Base-by-base conservation (phyloP, 805 yeast genomes). In the Candida insectalens region DNA sequence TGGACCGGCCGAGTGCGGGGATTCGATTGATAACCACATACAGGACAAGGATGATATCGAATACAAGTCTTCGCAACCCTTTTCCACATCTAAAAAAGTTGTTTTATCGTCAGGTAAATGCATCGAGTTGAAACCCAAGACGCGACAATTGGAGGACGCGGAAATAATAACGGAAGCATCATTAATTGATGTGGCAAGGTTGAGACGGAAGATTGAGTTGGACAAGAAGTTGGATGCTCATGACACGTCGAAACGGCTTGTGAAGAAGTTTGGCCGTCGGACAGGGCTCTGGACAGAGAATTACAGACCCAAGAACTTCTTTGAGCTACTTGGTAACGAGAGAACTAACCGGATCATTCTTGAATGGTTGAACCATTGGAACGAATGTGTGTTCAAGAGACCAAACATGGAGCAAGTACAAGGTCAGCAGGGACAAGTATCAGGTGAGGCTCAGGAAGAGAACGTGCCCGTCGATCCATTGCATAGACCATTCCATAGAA, bases 241-340 rank as follows among this genome's bases (percentile, higher is more conserved):
- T 6, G 29, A 40, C 19, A 25, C 27, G 12, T 20, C 35, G 32
- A 18, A 31, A 21, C 8, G 36, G 29, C 18, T 25, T 20, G 33
- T 28, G 14, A 36, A 30, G 19, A 26, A 30, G 16, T 30, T 39
- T 4, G 16, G 28, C 12, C 19, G 20, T 8, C 13, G 10, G n/a
- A 9, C 13, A 15, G 32, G 17, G 6, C 43, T 67, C 20, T 57
- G 69, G 75, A 72, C 77, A 3, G 89, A 81, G 45, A 77, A 77
- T 50, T 81, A 78, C 65, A 60, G 83, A 39, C 85, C 89, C 0
- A 55, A 52, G 26, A 58, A 53, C n/a, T 80, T 77, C 55, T 45
- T 78, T 21, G 85, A 81, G 41, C 59, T 81, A 25, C 65, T 77
- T 0, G 89, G 89, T 0, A 77, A 80, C 40, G 89, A 81, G 43